These are phyloP conservation scores for Piper betle DNA, from an alignment of 164 flowering plant genomes.

Conservation along the genomic window DNA sequence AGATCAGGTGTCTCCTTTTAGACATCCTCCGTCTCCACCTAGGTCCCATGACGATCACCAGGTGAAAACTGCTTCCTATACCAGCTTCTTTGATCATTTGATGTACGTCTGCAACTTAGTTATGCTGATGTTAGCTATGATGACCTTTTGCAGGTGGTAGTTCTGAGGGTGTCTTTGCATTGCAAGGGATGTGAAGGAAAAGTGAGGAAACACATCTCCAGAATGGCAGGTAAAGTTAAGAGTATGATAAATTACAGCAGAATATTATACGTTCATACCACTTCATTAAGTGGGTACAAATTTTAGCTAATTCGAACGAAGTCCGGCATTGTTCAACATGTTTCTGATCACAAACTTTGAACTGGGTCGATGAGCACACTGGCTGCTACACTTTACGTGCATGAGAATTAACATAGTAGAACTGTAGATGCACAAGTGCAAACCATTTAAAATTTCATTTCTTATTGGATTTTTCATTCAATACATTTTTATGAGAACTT, in stretches of 20 bases:
- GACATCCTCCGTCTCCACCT: constrained; percentile 29
- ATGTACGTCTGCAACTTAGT: not conserved
- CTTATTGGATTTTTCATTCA: no score
- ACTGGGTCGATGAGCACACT: no score
- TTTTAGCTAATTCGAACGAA: no score
- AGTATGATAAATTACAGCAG: not conserved
- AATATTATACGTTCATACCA: not conserved
- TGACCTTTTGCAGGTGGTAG: constrained; percentile 52
- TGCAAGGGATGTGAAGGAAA: constrained; percentile 97
- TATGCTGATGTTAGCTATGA: not conserved
- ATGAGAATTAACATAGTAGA: no score
- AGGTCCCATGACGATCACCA: constrained; percentile 19
- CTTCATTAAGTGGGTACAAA: no score
- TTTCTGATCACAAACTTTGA: not conserved
- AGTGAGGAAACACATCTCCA: constrained; percentile 80
- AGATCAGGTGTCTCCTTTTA: constrained; percentile 20
- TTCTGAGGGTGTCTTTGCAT: constrained; percentile 76
- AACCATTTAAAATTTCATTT: no score
- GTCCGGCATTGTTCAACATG: not conserved
- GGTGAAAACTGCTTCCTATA: not conserved
- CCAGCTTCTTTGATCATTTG: constrained; percentile 1
- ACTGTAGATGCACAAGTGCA: no score
- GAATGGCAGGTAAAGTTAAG: constrained; percentile 71
- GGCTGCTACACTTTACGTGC: not conserved
- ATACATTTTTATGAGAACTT: no score